phyloP scores from a whole-genome alignment of 768 basidiomycete genomes.

The Leccinum subgranulosum region DNA sequence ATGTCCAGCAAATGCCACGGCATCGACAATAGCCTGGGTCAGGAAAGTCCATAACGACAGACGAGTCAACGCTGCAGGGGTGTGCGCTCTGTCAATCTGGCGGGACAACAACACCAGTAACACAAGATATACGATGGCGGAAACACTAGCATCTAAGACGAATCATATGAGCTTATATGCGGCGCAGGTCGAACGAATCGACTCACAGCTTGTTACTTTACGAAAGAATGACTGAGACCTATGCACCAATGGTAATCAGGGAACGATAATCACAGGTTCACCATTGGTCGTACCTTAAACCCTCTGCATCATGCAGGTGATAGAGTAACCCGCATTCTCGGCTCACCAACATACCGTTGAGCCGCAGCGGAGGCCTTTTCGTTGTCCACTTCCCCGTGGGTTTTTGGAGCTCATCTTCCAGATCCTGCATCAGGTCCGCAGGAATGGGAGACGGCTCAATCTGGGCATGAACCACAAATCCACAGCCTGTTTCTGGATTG shows the following conservation, averaged over 20 bases:
- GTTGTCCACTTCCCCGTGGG: constrained; percentile 71
- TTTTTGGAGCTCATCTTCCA: constrained; percentile 70
- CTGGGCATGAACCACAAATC: constrained; percentile 66
- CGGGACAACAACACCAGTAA: constrained; percentile 68
- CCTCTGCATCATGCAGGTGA: constrained; percentile 61
- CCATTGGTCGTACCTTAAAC: constrained; percentile 52
- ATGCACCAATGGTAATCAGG: neutral
- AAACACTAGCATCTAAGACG: constrained; percentile 64
- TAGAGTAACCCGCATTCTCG: constrained; percentile 77
- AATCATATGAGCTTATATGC: constrained; percentile 3
- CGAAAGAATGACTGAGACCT: constrained; percentile 67
- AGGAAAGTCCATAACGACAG: constrained; percentile 85
- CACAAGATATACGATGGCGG: constrained; percentile 62
- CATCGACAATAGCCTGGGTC: constrained; percentile 74
- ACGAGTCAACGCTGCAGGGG: constrained; percentile 73
- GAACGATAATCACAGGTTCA: neutral
- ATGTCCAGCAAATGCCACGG: constrained; percentile 83
- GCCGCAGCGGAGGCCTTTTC: constrained; percentile 48
- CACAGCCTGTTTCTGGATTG: constrained; percentile 49
- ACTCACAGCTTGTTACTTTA: constrained; percentile 66
- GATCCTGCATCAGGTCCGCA: constrained; percentile 55
- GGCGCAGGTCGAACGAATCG: neutral
- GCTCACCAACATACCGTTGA: constrained; percentile 71
- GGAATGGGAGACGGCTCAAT: constrained; percentile 54
- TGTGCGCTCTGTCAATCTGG: constrained; percentile 72